Percentiles rank a stretch among this genome's conserved stretches.
Evolutionary conservation across 768 basidiomycete genomes (phyloP).

Genomic region (Lactarius psammicola): DNA sequence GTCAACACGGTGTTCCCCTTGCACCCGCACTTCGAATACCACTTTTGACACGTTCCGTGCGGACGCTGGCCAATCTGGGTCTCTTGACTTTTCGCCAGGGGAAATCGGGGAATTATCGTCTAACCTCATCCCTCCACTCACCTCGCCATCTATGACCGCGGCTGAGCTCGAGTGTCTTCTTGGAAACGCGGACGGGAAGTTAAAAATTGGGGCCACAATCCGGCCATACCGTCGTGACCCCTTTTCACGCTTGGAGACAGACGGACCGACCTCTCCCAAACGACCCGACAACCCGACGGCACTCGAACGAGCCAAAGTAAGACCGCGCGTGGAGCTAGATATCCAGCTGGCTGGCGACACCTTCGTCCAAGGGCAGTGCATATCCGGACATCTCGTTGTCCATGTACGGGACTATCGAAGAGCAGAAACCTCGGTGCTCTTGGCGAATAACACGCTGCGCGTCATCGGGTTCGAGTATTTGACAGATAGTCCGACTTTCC

Average conservation of each 20-base stretch:
- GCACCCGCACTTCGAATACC: not conserved
- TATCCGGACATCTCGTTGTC: slow-evolving; percentile 70
- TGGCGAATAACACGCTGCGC: slow-evolving; percentile 75
- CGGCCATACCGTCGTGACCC: slow-evolving; percentile 34
- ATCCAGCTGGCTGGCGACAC: slow-evolving; percentile 72
- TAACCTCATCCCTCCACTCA: slow-evolving; percentile 54
- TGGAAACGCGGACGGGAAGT: slow-evolving; percentile 56
- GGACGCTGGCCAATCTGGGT: slow-evolving; percentile 4
- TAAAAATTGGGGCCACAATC: slow-evolving; percentile 54
- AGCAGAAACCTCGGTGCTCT: slow-evolving; percentile 56
- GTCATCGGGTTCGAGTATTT: slow-evolving; percentile 84
- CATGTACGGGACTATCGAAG: slow-evolving; percentile 54
- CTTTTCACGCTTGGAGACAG: not conserved
- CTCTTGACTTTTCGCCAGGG: not conserved
- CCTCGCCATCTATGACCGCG: slow-evolving; percentile 47
- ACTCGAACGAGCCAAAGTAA: slow-evolving; percentile 70
- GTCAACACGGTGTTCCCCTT: not conserved
- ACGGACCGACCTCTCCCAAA: slow-evolving; percentile 3
- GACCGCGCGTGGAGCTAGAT: slow-evolving; percentile 78
- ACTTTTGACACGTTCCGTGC: slow-evolving; percentile 17
- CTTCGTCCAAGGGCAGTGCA: slow-evolving; percentile 73
- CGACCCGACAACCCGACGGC: slow-evolving; percentile 36
- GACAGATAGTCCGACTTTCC: slow-evolving; percentile 53
- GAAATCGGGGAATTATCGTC: slow-evolving; percentile 31
- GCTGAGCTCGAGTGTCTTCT: slow-evolving; percentile 61